Percentiles rank a stretch among this genome's conserved stretches.
These are phyloP conservation scores for Ascochyta lentis DNA, from an alignment of 2,329 filamentous ascomycete species.

Conservation along the genomic window DNA sequence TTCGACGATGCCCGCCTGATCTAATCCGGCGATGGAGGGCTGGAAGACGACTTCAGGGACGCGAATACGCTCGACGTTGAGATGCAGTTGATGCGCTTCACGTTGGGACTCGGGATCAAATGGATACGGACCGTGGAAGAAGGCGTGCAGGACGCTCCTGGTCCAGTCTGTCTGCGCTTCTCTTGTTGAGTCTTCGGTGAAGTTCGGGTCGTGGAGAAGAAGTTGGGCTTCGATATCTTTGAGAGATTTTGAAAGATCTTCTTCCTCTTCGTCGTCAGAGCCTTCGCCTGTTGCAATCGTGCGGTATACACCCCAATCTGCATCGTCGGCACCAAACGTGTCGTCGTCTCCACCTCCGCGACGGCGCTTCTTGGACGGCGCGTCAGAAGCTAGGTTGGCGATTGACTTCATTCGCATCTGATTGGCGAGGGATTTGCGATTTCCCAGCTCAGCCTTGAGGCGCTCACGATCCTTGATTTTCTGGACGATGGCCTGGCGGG, in stretches of 20 bases:
- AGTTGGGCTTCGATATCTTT: conserved; percentile 83
- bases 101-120: conserved; percentile 81
- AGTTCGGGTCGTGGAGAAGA: conserved; percentile 83
- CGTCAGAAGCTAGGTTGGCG: conserved; percentile 91
- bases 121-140: conserved; percentile 84
- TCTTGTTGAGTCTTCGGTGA: conserved; percentile 89
- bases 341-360: conserved; percentile 91
- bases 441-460: conserved; percentile 91
- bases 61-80: conserved; percentile 95
- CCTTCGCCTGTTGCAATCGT: conserved; percentile 83
- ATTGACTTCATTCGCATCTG: conserved; percentile 99
- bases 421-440: conserved; percentile 93
- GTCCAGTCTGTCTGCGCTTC: conserved; percentile 96
- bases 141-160: conserved; percentile 87
- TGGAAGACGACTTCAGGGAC: conserved; percentile 94
- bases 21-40: conserved; percentile 86
- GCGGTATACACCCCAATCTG: conserved; percentile 97
- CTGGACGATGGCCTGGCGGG: conserved; percentile 72
- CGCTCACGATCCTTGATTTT: conserved; percentile 94
- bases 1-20: conserved; percentile 92
- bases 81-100: conserved; percentile 85
- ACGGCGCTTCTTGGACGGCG: conserved; percentile 79
- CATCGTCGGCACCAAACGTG: conserved; percentile 94
- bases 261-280: conserved; percentile 90
- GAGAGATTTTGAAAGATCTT: conserved; percentile 77